These are phyloP conservation scores for Colletotrichum filicis DNA, from an alignment of 2,329 filamentous ascomycete genomes.

Conservation along the genomic window DNA sequence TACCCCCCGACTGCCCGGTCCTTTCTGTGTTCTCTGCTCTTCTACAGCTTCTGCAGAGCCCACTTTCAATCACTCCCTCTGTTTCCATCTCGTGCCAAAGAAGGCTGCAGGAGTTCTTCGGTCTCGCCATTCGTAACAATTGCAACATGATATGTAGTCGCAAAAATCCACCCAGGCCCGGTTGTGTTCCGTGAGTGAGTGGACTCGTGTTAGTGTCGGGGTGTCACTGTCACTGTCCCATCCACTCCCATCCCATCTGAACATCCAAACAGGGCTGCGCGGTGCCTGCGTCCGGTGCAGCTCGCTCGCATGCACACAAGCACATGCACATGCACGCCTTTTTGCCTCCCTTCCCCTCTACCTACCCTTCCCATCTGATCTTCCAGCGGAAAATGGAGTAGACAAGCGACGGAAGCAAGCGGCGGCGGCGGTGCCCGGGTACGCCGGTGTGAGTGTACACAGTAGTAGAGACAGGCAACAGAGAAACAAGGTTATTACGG, in stretches of 20 bases:
- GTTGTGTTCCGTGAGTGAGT: background rate
- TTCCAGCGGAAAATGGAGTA: background rate
- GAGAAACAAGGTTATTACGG: conserved; percentile 13
- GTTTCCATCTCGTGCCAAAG: background rate
- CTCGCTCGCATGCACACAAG: background rate
- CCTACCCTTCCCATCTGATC: conserved; percentile 13
- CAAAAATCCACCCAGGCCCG: no score
- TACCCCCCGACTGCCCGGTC: background rate
- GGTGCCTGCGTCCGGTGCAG: background rate
- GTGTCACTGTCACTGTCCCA: background rate
- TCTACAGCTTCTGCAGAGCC: background rate
- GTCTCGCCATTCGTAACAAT: background rate
- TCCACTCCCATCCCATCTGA: background rate
- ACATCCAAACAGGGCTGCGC: background rate
- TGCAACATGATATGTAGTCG: background rate
- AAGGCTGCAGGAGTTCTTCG: background rate
- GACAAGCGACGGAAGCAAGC: background rate
- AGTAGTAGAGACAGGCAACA: background rate
- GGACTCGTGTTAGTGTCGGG: background rate
- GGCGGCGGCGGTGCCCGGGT: background rate
- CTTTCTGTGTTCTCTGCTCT: background rate
- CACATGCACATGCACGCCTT: background rate
- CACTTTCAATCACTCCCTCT: background rate
- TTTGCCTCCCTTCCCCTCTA: background rate
- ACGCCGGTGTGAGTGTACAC: conserved; percentile 1